Conservation (phyloP, 106 monocot genomes). For the Alisma plantagoaquatica region DNA sequence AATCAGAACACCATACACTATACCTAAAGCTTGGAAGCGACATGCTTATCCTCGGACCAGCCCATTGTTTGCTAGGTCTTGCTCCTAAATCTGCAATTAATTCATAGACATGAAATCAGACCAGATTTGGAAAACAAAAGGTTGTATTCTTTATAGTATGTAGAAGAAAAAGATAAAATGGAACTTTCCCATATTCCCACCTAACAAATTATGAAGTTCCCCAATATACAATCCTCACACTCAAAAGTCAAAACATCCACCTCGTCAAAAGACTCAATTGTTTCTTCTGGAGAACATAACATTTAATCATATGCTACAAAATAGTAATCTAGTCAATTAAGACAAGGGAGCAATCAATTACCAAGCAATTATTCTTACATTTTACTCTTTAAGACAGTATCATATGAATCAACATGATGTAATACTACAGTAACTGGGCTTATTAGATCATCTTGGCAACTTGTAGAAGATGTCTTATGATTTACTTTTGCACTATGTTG, state of each 20-base stretch:
- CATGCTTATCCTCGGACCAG: slow-evolving; percentile 65
- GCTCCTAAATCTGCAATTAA: slow-evolving; percentile 32
- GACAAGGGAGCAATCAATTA: not conserved
- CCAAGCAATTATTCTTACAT: not conserved
- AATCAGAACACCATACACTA: slow-evolving; percentile 4
- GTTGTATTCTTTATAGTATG: not conserved
- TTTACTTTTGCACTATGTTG: not conserved
- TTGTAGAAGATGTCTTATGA: not conserved
- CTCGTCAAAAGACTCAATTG: not conserved
- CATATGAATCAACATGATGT: not conserved
- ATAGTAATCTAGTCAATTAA: not conserved
- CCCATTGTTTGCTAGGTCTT: slow-evolving; percentile 30
- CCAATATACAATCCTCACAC: not conserved
- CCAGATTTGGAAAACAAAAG: not conserved
- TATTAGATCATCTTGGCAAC: not conserved
- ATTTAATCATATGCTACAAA: too few species aligned
- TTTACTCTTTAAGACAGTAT: not conserved
- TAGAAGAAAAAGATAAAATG: too few species aligned
- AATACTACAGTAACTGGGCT: not conserved
- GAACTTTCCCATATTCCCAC: too few species aligned
- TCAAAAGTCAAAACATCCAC: not conserved
- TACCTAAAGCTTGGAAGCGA: slow-evolving; percentile 97
- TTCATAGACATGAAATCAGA: too few species aligned
- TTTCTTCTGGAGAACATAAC: not conserved
- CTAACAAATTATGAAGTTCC: too few species aligned